Base-by-base conservation (phyloP, 2,329 filamentous ascomycete species). In the Fusarium sp. region DNA sequence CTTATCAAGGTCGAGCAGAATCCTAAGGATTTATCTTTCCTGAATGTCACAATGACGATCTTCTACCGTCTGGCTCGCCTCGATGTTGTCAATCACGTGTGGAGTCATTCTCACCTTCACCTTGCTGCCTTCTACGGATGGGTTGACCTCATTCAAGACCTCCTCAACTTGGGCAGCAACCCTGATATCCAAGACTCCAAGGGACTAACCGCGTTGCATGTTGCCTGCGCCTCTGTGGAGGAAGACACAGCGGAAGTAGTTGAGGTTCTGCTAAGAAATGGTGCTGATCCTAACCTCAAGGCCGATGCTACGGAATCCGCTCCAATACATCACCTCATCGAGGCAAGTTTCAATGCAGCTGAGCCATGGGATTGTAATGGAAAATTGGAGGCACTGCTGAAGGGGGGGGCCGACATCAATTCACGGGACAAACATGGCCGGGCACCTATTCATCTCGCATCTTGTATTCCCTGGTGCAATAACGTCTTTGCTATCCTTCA, bases 361-460 rank as follows among this genome's bases (percentile, higher is more conserved):
- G 35, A 55, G 3, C 51, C 51, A 2, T 55, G 51, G 51, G 51
- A 55, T 6, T 55, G 17, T 1, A 10, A 1, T 28, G 51, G 51
- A 11, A 55, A 55, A 5, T 3, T 42, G 2, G 36, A 55, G 2
- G 1, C 6, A 8, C 51, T 55, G 3, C 6, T 55, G 2, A 9
- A 28, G 1, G 26, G 20, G 8, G 35, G 36, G 6, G 51, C 51
- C 2, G 36, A 42, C 6, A 55, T 42, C 6, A 5, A 55, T 14
- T 5, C 22, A 2, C 8, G 0, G 20, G 36, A 41, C 10, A n/a
- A 1, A n/a, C 8, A 3, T 6, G 30, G 5, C 5, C 11, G 30
- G 18, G 6, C 38, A 3, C 38, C 53, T 26, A 26, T 57, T 5
- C 28, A 35, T 11, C 10, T 47, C 18, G 39, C 54, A 0, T 57